Evolutionary conservation across 2,329 filamentous ascomycete genomes (phyloP).

Genomic region (Stachybotrys elegans): DNA sequence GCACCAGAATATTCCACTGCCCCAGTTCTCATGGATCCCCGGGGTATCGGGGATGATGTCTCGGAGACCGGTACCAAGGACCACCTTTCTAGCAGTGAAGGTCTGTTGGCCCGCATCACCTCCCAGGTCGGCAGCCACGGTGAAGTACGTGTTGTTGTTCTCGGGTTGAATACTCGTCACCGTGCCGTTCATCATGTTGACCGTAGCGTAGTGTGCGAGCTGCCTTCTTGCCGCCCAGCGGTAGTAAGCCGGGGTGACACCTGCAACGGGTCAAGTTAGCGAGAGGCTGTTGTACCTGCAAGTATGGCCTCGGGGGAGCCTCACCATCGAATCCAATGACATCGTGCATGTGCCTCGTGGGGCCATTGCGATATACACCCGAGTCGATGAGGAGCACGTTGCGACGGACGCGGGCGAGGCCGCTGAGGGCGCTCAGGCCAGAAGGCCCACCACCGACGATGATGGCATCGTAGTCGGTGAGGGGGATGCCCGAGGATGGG

Average conservation of each 20-base stretch:
- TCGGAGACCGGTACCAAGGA: slow-evolving; percentile 52
- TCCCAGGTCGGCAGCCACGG: slow-evolving; percentile 23
- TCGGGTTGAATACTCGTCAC: slow-evolving; percentile 37
- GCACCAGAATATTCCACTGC: slow-evolving; percentile 58
- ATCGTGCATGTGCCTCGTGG: slow-evolving; percentile 56
- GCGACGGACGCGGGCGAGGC: slow-evolving; percentile 52
- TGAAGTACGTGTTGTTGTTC: slow-evolving; percentile 40
- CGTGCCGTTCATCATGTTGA: slow-evolving; percentile 45
- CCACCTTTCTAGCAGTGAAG: slow-evolving; percentile 46
- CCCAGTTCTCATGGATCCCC: slow-evolving; percentile 50
- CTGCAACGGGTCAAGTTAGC: slow-evolving; percentile 24
- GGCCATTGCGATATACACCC: slow-evolving; percentile 50
- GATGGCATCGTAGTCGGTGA: slow-evolving; percentile 45
- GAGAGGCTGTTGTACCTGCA: no score
- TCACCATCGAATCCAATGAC: slow-evolving; percentile 55
- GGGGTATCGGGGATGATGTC: slow-evolving; percentile 52
- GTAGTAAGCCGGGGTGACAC: slow-evolving; percentile 49
- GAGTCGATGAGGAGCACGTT: slow-evolving; percentile 54
- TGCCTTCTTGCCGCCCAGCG: slow-evolving; percentile 48
- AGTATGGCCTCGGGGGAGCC: neutral
- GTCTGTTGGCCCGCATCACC: slow-evolving; percentile 18
- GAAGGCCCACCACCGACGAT: slow-evolving; percentile 54
- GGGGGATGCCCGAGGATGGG: neutral
- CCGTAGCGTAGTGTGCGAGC: slow-evolving; percentile 44
- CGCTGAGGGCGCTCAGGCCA: slow-evolving; percentile 49